Evolutionary conservation across 2,329 filamentous ascomycete genomes (phyloP), one percentile per base, ranked within the genome.

Genomic region (Aspergillus fumigatiaffinis): DNA sequence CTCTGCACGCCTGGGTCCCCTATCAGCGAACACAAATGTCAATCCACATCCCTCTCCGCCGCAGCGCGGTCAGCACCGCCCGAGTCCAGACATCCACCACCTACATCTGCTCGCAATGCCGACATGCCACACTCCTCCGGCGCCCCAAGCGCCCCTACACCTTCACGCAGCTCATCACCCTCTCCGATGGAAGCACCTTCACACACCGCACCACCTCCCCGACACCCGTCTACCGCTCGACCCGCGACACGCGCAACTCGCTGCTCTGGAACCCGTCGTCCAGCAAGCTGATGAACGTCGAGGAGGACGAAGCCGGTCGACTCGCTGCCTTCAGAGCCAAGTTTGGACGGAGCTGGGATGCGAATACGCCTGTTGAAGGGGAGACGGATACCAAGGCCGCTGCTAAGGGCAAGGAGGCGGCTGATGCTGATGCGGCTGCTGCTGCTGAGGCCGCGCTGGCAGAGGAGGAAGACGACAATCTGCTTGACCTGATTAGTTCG

Each of bases 111-210:
- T 77, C 76, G 51, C 89, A 92, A 78, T 81, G 86, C 71, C 88
- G 92, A 59, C 86, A 91, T 72, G 94, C 94, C 53, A 92, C 90
- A 25, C 89, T 96, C 62, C 85, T 97, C 71, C 84, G 84, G 60
- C 91, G 94, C 17, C 92, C 92, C n/a, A 89, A 92, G 70, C 86
- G 92, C 5, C 93, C 94, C 46, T 97, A 97, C 82, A 91, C 88
- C 65, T 97, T 97, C 82, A 97, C 93, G n/a, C 94, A 99, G 78
- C 84, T 99, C 59, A 82, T 99, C 65, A 92, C 92, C 54, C 88
- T 97, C 63, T 91, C 89, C 44, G 94, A 99, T 80, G 94, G 94
- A 66, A 90, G 86, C 69, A 89, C 92, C 59, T 97, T 79, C 71
- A 75, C 74, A 20, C 77, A 79, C 64, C 79, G 79, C 63, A 81